Base-by-base conservation (phyloP, 2,329 filamentous ascomycete species). In the Botryosphaeria dothidea region DNA sequence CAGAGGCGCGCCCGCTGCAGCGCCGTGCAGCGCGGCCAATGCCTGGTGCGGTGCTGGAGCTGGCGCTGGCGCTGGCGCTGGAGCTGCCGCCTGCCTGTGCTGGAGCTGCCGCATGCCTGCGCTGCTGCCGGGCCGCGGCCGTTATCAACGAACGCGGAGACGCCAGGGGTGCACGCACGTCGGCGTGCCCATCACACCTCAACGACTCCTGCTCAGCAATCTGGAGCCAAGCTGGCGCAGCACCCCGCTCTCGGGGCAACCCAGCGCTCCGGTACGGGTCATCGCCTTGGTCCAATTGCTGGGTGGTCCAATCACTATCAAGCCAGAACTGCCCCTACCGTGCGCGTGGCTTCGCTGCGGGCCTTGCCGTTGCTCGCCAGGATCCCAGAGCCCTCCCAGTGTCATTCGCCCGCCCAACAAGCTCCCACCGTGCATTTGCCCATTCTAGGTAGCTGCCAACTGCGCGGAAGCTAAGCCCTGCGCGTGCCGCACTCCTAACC, bases 311-410 rank as follows among this genome's bases (percentile, higher is more conserved):
- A 36, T 56, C 51, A 36, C 51, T 56, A 38, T 52, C 13, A 23
- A 23, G 49, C 25, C 49, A 52, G 27, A 45, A 46, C 43, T 61
- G 31, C 58, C 46, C 43, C 58, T 62, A 62, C 58, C 58, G 29
- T 62, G 43, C 58, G 58, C 45, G 58, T 62, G 58, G 58, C 58
- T 49, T 19, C 58, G 58, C 58, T 62, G 58, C 58, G 58, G 58
- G 58, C 58, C 58, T 51, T 62, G 58, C 58, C 58, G 58, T 62
- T 60, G 56, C 23, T 31, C 43, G 8, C 56, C 56, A 36, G 54
- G 54, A 57, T 43, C 31, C 51, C 31, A 36, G 17, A 7, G 43
- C 43, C 43, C 43, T 46, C 43, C 19, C 51, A 23, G 21, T 29
- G 36, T 43, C 54, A 56, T 56, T 56, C 51, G 51, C 21, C 51